These are phyloP conservation scores for Mortierella sp. DNA, from an alignment of 371 early-diverging fungal species.

Conservation along the genomic window DNA sequence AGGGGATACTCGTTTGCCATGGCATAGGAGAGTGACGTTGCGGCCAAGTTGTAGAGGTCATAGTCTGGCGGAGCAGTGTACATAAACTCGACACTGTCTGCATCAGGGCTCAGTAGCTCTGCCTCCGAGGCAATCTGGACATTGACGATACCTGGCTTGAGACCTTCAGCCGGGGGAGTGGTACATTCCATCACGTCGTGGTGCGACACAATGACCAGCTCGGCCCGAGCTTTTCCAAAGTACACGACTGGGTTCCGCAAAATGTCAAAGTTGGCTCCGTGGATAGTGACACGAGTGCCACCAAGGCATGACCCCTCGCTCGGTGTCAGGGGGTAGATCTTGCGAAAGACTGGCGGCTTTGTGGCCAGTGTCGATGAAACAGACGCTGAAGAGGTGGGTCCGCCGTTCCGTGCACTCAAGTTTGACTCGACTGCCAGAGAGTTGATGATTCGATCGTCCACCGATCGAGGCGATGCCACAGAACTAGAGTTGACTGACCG, in stretches of 20 bases:
- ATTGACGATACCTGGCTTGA: constrained; percentile 49
- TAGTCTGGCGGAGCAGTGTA: constrained; percentile 54
- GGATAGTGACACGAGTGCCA: constrained; percentile 54
- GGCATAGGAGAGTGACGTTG: constrained; percentile 49
- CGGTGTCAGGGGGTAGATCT: constrained; percentile 51
- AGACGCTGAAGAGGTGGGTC: background rate
- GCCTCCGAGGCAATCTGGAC: constrained; percentile 40
- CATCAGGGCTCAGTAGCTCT: constrained; percentile 25
- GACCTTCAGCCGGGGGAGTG: constrained; percentile 45
- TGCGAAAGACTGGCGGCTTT: constrained; percentile 39
- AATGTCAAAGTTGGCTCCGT: constrained; percentile 44
- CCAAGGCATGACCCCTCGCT: constrained; percentile 53
- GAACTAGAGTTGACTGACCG: constrained; percentile 45
- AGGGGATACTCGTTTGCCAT: constrained; percentile 52
- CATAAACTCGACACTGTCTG: constrained; percentile 47
- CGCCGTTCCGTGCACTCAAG: background rate
- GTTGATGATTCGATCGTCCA: constrained; percentile 42
- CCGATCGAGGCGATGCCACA: constrained; percentile 44
- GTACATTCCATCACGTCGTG: constrained; percentile 59
- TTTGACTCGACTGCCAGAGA: constrained; percentile 27
- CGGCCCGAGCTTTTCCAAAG: constrained; percentile 50
- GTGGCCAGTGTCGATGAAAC: background rate
- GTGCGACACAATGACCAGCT: constrained; percentile 50
- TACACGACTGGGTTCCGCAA: constrained; percentile 50
- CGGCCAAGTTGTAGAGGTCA: constrained; percentile 51